phyloP scores from a whole-genome alignment of 2,329 filamentous ascomycete genomes.

The Lojkania enalia region DNA sequence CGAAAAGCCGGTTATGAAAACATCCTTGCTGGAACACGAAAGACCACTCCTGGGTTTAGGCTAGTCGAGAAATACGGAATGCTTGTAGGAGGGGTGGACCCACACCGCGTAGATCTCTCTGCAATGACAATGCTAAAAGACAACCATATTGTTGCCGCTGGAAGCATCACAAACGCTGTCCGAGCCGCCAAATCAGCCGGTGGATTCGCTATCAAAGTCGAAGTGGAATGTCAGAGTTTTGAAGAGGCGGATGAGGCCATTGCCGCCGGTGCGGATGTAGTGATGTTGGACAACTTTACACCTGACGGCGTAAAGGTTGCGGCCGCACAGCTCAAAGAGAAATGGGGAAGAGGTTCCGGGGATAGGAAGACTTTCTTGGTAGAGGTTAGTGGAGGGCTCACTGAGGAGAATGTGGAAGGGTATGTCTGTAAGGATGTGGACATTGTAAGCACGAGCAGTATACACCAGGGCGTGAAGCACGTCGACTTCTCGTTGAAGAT shows the following conservation, averaged over 20 bases:
- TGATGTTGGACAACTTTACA: slow-evolving; percentile 97
- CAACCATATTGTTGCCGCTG: slow-evolving; percentile 92
- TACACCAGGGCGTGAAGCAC: slow-evolving; percentile 92
- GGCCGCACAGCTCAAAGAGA: slow-evolving; percentile 73
- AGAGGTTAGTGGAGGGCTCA: slow-evolving; percentile 91
- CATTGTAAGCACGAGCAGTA: slow-evolving; percentile 93
- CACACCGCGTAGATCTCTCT: slow-evolving; percentile 83
- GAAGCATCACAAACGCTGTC: slow-evolving; percentile 83
- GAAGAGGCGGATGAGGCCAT: slow-evolving; percentile 91
- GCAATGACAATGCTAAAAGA: slow-evolving; percentile 99
- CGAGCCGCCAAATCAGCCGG: slow-evolving; percentile 78
- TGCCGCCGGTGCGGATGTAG: slow-evolving; percentile 84
- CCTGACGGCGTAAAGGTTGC: slow-evolving; percentile 75
- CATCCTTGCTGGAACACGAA: slow-evolving; percentile 88
- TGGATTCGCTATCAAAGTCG: slow-evolving; percentile 90
- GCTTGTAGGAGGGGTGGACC: slow-evolving; percentile 88
- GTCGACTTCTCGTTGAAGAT: slow-evolving; percentile 98
- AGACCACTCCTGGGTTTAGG: slow-evolving; percentile 94
- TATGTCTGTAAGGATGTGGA: slow-evolving; percentile 88
- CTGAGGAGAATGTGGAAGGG: slow-evolving; percentile 75
- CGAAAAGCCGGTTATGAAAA: slow-evolving; percentile 73
- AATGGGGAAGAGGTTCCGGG: slow-evolving; percentile 70
- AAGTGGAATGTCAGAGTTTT: slow-evolving; percentile 91
- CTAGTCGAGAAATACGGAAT: slow-evolving; percentile 98
- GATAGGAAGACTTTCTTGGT: slow-evolving; percentile 69